Base-by-base conservation (phyloP, 768 basidiomycete genomes). In the Mycena epipterygia region DNA sequence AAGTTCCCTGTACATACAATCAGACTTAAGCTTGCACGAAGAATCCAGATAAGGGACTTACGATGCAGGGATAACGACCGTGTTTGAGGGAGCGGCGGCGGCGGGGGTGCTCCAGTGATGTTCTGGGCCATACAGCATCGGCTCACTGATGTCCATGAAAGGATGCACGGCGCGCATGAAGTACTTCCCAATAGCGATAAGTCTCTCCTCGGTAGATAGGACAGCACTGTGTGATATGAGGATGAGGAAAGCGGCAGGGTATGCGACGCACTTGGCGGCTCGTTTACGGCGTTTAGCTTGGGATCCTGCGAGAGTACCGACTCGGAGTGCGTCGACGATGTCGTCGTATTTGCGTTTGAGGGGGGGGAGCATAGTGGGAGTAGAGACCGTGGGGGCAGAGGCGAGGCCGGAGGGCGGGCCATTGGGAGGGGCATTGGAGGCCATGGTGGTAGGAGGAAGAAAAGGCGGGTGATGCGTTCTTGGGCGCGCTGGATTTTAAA, bases 261-360 rank as follows among this genome's bases (percentile, higher is more conserved):
- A n/a, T n/a, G n/a, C n/a, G n/a, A 30, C 39, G 2, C 35, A 58
- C 57, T 35, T 23, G 7, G 57, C 12, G 9, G 2, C 12, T 12
- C 30, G 29, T 19, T 49, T 32, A 2, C 13, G 21, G 29, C 27
- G 12, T 11, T 49, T 61, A 7, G 44, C n/a, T n/a, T n/a, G n/a
- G n/a, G n/a, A n/a, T n/a, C n/a, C 13, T 5, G 29, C 8, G 19
- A 19, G 13, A 33, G 4, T 35, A 11, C 29, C 33, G 3, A 32
- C 19, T 7, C 1, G 35, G 17, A 53, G 27, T 1, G 32, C 60
- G 5, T 32, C 8, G n/a, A 25, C 46, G 9, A 51, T 16, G 7
- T 62, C 60, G 42, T 62, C 60, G 17, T 49, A 51, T 9, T 48
- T 35, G 16, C 60, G 60, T 14, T 51, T 58, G 23, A 58, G 39